These are phyloP conservation scores for Leucocoprinus birnbaumii DNA, from an alignment of 768 basidiomycete species.

Conservation along the genomic window DNA sequence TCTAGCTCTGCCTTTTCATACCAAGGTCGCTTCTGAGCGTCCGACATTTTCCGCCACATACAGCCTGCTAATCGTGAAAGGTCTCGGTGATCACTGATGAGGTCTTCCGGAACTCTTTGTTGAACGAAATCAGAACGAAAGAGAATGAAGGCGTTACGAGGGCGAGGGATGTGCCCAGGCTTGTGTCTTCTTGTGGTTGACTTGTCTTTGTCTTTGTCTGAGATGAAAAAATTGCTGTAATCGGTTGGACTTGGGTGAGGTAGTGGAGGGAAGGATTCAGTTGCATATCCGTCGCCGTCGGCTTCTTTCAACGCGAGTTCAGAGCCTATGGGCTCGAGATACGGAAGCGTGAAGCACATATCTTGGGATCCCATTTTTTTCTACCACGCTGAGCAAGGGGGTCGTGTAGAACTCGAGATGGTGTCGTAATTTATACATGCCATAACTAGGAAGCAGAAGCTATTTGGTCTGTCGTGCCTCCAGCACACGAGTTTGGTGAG, in stretches of 20 bases:
- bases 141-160: conserved; percentile 77
- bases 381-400: not conserved
- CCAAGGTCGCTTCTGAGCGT: conserved; percentile 2
- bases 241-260: not conserved
- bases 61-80: conserved; percentile 1
- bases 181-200: conserved; percentile 49
- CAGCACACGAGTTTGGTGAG: conserved; percentile 2
- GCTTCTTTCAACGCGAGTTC: not conserved
- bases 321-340: not conserved
- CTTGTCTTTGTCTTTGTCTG: conserved; percentile 20
- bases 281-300: not conserved
- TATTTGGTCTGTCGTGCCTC: not conserved
- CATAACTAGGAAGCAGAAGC: not conserved
- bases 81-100: conserved; percentile 9
- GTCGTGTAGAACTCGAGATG: not conserved
- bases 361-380: not conserved
- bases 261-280: not conserved
- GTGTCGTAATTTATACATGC: not conserved
- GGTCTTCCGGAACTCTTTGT: conserved; percentile 24
- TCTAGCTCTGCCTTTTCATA: conserved; percentile 7
- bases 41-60: conserved; percentile 8
- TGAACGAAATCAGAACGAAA: conserved; percentile 74
- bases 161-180: conserved; percentile 61
- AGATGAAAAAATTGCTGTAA: not conserved
- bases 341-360: not conserved